Evolutionary conservation across 2,329 filamentous ascomycete genomes (phyloP).

Genomic region (Pseudocercospora pini-densiflorae): DNA sequence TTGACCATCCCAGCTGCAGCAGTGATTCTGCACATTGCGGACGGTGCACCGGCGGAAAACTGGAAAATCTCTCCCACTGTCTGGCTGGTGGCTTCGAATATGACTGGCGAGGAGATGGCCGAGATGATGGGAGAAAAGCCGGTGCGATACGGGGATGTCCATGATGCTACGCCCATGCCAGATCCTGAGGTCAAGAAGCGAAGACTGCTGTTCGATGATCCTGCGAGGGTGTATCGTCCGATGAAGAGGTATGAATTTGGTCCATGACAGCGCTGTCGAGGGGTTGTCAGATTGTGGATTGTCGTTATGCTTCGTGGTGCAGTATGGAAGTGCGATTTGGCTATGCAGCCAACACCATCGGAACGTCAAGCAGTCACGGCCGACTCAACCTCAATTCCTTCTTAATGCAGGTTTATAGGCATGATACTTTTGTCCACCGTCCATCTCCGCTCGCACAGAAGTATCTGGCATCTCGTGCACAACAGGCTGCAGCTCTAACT

Average conservation of each 20-base stretch:
- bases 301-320: no score
- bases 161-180: not conserved
- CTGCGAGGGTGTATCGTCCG: not conserved
- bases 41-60: not conserved
- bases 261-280: not conserved
- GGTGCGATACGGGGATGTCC: not conserved
- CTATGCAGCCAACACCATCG: no score
- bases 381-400: no score
- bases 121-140: not conserved
- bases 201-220: not conserved
- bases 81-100: not conserved
- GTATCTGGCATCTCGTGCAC: no score
- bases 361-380: no score
- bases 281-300: no score
- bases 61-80: not conserved
- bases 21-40: not conserved
- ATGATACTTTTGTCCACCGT: no score
- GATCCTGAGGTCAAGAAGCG: not conserved
- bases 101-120: not conserved
- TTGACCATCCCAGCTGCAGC: not conserved
- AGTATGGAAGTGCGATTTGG: no score
- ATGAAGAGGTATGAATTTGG: not conserved
- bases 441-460: no score
- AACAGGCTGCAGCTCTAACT: no score
- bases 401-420: no score